Evolutionary conservation across 441 rosid species (phyloP).

Genomic region (Eruca vesicaria): DNA sequence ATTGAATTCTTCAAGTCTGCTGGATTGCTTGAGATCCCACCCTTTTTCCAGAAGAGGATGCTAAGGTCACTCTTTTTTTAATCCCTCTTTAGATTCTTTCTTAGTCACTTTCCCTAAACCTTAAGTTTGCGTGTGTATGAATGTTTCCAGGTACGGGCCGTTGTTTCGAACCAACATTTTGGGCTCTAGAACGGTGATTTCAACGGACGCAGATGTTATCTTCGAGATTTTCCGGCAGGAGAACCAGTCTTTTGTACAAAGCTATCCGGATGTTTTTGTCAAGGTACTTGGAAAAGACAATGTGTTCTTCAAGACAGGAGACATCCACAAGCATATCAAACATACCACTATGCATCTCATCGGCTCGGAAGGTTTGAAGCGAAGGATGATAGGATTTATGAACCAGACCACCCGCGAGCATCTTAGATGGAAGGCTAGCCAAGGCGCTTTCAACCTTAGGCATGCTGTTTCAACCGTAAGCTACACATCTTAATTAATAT

Average conservation of each 20-base stretch:
- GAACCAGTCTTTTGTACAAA: not conserved
- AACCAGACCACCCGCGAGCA: not conserved
- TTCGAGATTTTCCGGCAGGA: conserved; percentile 25
- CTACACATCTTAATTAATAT: not conserved
- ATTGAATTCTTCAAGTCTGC: not conserved
- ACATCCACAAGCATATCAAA: not conserved
- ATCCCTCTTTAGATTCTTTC: no score
- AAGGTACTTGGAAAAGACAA: not conserved
- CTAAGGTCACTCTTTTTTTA: not conserved
- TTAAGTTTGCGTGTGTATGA: no score
- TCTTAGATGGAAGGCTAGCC: not conserved
- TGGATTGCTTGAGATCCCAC: not conserved
- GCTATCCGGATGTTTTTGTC: not conserved
- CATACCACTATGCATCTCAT: not conserved
- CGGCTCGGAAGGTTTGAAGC: not conserved
- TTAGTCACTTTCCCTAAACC: no score
- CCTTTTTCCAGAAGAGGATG: not conserved
- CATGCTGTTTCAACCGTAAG: not conserved
- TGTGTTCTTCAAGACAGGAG: not conserved
- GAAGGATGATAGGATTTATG: not conserved
- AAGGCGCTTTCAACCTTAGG: not conserved
- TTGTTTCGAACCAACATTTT: conserved; percentile 39
- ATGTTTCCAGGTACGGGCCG: conserved; percentile 39
- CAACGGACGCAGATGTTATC: conserved; percentile 39
- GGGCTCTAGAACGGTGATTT: conserved; percentile 33